Evolutionary conservation across 2,329 filamentous ascomycete species (phyloP).

Genomic region (Penicillium verrucosum): DNA sequence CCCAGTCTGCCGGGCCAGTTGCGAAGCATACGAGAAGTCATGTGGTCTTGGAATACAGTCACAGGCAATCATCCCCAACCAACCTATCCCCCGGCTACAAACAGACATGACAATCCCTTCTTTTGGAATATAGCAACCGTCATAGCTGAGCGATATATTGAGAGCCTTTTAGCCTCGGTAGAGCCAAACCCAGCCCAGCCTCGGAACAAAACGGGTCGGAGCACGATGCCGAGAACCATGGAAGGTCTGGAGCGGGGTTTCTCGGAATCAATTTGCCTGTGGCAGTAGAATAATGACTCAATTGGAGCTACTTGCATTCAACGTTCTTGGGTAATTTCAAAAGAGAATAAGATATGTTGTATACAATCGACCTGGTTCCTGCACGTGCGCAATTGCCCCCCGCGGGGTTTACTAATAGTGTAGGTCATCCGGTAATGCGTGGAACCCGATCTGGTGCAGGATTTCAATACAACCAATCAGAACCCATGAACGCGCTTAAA

Average conservation of each 20-base stretch:
- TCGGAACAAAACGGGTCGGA: slow-evolving; percentile 23
- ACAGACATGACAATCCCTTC: background rate
- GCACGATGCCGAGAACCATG: slow-evolving; percentile 1
- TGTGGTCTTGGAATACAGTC: slow-evolving; percentile 14
- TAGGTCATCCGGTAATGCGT: slow-evolving; percentile 8
- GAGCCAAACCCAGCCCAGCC: slow-evolving; percentile 5
- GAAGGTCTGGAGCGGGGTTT: background rate
- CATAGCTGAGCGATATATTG: slow-evolving; percentile 3
- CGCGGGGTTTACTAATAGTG: slow-evolving; percentile 8
- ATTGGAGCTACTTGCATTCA: background rate
- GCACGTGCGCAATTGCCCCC: slow-evolving; percentile 23
- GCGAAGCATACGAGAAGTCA: slow-evolving; percentile 16
- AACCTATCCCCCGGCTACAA: background rate
- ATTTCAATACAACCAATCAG: slow-evolving; percentile 10
- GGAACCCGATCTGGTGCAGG: background rate
- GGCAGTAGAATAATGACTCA: background rate
- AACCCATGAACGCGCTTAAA: background rate
- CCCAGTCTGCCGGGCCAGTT: slow-evolving; percentile 14
- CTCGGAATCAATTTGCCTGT: background rate
- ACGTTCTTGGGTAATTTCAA: background rate
- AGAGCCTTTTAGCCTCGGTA: slow-evolving; percentile 8
- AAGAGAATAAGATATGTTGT: background rate
- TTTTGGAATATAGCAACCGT: background rate
- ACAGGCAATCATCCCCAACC: slow-evolving; percentile 1
- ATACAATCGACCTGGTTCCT: slow-evolving; percentile 1